A percentile compares a stretch with the other conserved stretches of the same genome.
Conservation (phyloP, 495 filamentous ascomycete genomes). For the Penicillium macrosclerotiorum region DNA sequence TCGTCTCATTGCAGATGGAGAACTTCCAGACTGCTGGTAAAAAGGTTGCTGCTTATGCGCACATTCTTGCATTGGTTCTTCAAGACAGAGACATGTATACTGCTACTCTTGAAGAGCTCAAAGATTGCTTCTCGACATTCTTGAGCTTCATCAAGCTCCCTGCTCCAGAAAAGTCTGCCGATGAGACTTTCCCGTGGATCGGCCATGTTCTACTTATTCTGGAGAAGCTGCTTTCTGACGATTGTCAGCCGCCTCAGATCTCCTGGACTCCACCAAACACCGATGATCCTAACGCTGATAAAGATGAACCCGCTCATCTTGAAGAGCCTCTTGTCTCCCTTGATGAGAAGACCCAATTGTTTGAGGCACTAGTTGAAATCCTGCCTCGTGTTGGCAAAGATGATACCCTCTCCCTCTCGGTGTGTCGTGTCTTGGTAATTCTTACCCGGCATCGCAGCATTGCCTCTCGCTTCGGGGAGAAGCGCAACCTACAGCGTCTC, state of each 20-base stretch:
- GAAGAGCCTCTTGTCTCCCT: constrained; percentile 63
- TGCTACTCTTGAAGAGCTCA: constrained; percentile 70
- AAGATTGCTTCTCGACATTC: constrained; percentile 72
- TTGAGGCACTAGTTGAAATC: constrained; percentile 74
- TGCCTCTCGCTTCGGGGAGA: constrained; percentile 75
- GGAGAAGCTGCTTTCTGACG: constrained; percentile 85
- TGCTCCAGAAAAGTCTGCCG: constrained; percentile 54
- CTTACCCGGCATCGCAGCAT: constrained; percentile 76
- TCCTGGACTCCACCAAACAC: constrained; percentile 66
- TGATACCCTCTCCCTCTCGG: constrained; percentile 76
- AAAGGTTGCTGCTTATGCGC: constrained; percentile 89
- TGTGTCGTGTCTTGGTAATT: constrained; percentile 83
- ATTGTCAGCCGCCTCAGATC: constrained; percentile 73
- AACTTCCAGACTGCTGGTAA: constrained; percentile 68
- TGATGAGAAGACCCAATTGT: constrained; percentile 65
- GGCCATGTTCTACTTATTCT: constrained; percentile 85
- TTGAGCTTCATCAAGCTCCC: constrained; percentile 75
- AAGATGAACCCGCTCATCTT: constrained; percentile 53
- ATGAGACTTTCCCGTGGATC: constrained; percentile 86
- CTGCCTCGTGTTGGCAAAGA: constrained; percentile 86
- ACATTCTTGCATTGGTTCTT: constrained; percentile 84
- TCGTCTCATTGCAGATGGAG: constrained; percentile 78
- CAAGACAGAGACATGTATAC: constrained; percentile 80
- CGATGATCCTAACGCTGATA: constrained; percentile 41
- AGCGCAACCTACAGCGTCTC: constrained; percentile 80